phyloP scores from a whole-genome alignment of 2,329 filamentous ascomycete genomes.

The Endocalyx cinctus region DNA sequence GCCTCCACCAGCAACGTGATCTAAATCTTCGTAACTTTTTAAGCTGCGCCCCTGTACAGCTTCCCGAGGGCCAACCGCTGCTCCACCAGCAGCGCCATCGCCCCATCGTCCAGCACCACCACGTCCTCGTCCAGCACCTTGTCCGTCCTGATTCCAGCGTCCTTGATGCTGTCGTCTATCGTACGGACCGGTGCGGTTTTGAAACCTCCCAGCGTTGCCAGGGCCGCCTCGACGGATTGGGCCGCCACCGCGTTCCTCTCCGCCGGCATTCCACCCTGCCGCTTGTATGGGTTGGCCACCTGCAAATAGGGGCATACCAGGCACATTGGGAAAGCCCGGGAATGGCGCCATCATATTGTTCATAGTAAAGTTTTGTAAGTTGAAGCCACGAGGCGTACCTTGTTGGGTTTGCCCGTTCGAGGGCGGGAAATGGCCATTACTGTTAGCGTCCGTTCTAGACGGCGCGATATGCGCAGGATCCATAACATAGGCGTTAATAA shows the following conservation, averaged over 20 bases:
- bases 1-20: slow-evolving; percentile 72
- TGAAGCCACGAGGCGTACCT: slow-evolving; percentile 90
- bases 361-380: slow-evolving; percentile 67
- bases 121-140: slow-evolving; percentile 49
- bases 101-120: slow-evolving; percentile 59
- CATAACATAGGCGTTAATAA: slow-evolving; percentile 91
- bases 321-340: slow-evolving; percentile 57
- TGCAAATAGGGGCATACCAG: slow-evolving; percentile 40
- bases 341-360: slow-evolving; percentile 54
- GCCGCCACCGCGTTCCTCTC: slow-evolving; percentile 54
- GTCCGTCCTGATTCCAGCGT: slow-evolving; percentile 43
- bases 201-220: slow-evolving; percentile 48
- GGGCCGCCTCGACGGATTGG: slow-evolving; percentile 65
- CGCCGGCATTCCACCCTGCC: slow-evolving; percentile 45
- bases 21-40: slow-evolving; percentile 96
- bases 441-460: slow-evolving; percentile 88
- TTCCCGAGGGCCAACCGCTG: slow-evolving; percentile 79
- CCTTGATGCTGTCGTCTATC: slow-evolving; percentile 61
- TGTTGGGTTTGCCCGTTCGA: slow-evolving; percentile 69
- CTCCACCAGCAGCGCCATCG: slow-evolving; percentile 67
- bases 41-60: slow-evolving; percentile 88
- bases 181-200: slow-evolving; percentile 67
- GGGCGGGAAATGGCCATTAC: slow-evolving; percentile 90
- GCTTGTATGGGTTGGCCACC: slow-evolving; percentile 38
- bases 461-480: slow-evolving; percentile 94